Conservation (phyloP, 176 grass and related monocot genomes). For the Hordeum marinum region DNA sequence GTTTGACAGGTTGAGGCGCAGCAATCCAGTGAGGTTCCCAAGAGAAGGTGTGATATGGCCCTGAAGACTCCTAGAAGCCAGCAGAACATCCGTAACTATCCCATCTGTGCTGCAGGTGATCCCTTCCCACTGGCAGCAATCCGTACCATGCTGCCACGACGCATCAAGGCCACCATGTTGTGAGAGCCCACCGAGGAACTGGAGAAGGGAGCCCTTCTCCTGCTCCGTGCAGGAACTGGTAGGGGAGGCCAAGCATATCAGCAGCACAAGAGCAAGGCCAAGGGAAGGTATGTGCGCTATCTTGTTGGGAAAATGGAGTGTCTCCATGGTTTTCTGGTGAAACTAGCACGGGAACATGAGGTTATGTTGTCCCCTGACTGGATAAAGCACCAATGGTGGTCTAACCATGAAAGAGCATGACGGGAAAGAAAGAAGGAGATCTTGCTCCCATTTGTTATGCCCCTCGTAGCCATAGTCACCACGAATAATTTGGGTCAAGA, state of each 20-base stretch:
- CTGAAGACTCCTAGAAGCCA: neutral
- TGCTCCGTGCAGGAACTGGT: slow-evolving; percentile 13
- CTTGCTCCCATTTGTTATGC: neutral
- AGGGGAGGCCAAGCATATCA: slow-evolving; percentile 8
- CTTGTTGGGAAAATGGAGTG: neutral
- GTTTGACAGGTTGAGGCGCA: slow-evolving; percentile 19
- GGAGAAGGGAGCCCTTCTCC: slow-evolving; percentile 33
- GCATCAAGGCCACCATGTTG: neutral
- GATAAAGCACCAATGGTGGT: neutral
- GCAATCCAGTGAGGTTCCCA: neutral
- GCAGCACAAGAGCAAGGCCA: slow-evolving; percentile 7
- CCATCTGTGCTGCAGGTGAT: slow-evolving; percentile 18
- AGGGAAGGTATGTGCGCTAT: neutral
- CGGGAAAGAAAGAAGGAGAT: neutral
- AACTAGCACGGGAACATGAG: neutral
- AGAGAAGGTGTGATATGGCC: slow-evolving; percentile 23
- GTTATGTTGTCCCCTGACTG: neutral
- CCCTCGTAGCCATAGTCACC: neutral
- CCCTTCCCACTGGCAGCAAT: slow-evolving; percentile 48
- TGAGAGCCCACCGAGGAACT: slow-evolving; percentile 23
- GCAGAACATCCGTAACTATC: neutral
- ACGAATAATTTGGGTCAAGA: neutral
- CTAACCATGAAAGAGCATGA: neutral
- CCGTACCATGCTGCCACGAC: neutral
- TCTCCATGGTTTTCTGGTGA: slow-evolving; percentile 28